phyloP scores from a whole-genome alignment of 176 grass and related monocot species.

The Eremochloa ophiuroides region DNA sequence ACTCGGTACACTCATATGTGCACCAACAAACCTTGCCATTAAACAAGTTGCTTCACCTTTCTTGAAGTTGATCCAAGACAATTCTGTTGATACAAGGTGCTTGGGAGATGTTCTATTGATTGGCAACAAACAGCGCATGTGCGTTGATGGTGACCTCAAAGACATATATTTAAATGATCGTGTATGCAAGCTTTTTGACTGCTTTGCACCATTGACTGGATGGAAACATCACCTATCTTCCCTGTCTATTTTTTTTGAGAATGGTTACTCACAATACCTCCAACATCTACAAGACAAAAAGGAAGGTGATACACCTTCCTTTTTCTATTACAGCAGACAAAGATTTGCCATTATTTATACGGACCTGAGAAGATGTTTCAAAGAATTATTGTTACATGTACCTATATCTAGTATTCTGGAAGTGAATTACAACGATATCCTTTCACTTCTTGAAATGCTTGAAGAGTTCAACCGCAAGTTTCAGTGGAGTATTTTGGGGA shows the following conservation, averaged over 20 bases:
- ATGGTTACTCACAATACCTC: conserved; percentile 42
- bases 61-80: conserved; percentile 44
- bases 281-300: conserved; percentile 9
- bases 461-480: conserved; percentile 40
- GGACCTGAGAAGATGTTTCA: conserved; percentile 50
- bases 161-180: conserved; percentile 70
- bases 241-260: conserved; percentile 42
- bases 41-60: conserved; percentile 56
- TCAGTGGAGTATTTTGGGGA: conserved; percentile 2
- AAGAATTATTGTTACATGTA: conserved; percentile 45
- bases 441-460: conserved; percentile 44
- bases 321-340: conserved; percentile 36
- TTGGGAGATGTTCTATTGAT: conserved; percentile 68
- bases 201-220: conserved; percentile 55
- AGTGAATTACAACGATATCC: conserved; percentile 39
- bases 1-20: conserved; percentile 48
- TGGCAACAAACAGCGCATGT: conserved; percentile 59
- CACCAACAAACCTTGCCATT: conserved; percentile 71
- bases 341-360: conserved; percentile 36
- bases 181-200: conserved; percentile 34
- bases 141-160: conserved; percentile 37
- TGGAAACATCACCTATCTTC: conserved; percentile 55
- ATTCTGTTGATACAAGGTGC: conserved; percentile 16
- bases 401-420: conserved; percentile 47
- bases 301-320: conserved; percentile 13